Conservation (phyloP, 441 rosid genomes). For the Adansonia madagascariensis region DNA sequence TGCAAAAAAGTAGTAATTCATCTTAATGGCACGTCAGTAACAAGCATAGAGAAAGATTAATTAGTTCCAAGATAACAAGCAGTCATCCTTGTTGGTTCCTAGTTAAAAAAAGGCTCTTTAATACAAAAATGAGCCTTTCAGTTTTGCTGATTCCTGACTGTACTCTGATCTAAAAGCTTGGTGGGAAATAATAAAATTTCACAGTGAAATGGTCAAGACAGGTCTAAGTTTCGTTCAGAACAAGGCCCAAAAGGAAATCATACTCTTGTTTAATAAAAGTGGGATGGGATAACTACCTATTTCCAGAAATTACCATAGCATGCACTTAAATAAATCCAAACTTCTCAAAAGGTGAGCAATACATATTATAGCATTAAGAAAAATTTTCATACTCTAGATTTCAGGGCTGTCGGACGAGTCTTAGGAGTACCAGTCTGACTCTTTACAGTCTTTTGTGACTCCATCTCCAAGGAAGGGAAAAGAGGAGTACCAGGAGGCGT, state of each 20-base stretch:
- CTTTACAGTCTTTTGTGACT: constrained; percentile 71
- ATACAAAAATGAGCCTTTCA: neutral
- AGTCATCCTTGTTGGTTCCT: constrained; percentile 15
- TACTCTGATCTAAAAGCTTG: neutral
- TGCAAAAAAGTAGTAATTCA: neutral
- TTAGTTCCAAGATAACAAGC: neutral
- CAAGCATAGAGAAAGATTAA: neutral
- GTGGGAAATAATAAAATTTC: constrained; percentile 7
- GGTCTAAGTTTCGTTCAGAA: constrained; percentile 9
- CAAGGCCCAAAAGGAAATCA: neutral
- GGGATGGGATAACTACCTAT: neutral
- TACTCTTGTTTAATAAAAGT: neutral
- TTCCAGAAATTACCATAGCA: constrained; percentile 10
- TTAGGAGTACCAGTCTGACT: constrained; percentile 71
- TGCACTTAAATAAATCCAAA: neutral
- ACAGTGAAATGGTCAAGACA: constrained; percentile 4
- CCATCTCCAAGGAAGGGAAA: constrained; percentile 94
- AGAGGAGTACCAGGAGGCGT: constrained; percentile 98
- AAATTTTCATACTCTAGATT: constrained; percentile 72
- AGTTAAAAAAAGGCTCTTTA: neutral
- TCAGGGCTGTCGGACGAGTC: constrained; percentile 57
- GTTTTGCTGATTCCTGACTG: constrained; percentile 12
- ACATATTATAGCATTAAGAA: constrained; percentile 24
- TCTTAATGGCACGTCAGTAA: constrained; percentile 17
- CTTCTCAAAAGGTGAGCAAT: constrained; percentile 8